Evolutionary conservation across 2,329 filamentous ascomycete species (phyloP), one percentile per base, ranked within the genome.

Genomic region (Albophoma yamanashiensis): DNA sequence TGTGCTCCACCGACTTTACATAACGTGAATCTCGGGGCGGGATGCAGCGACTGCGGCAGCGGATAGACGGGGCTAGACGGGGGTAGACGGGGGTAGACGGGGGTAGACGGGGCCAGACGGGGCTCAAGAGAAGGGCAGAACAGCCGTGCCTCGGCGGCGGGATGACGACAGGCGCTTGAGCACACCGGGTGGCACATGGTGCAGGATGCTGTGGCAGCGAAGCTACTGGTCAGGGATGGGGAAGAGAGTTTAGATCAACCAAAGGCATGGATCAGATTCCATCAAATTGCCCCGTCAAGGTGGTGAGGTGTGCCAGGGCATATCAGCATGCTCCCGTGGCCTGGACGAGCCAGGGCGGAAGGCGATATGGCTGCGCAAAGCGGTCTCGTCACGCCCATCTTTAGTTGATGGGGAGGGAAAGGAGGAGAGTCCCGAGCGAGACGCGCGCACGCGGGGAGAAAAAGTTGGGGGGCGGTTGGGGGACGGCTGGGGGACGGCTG

Each of bases 361-460:
- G 77, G 74, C 76, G 76, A 82, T 86, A 74, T 76, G 74, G 60
- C 76, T 81, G 79, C 71, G 74, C 76, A 71, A 62, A 81, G 82
- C 83, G 81, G 78, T 79, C 86, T 89, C 88, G 82, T 92, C 88
- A 88, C 80, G 73, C 84, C 86, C 87, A 86, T 83, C 84, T 69
- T 84, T 91, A 91, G 87, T 91, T 90, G 85, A 82, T 84, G 75
- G 72, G 76, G 73, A 76, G 50, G 56, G 67, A 72, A 69, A 67
- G 63, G 61, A 67, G 69, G 63, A 59, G 65, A 59, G 59, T 59
- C 56, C 9, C 17, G 8, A 58, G 61, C 45, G 58, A 61, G 20
- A 25, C 9, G 31, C 31, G 31, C 55, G 59, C 60, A n/a, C 2
- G 58, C 34, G 61, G 22, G 43, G 15, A 47, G 58, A 58, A 64